These are phyloP conservation scores for Colletotrichum caudatum DNA, from an alignment of 2,329 filamentous ascomycete genomes.

Conservation along the genomic window DNA sequence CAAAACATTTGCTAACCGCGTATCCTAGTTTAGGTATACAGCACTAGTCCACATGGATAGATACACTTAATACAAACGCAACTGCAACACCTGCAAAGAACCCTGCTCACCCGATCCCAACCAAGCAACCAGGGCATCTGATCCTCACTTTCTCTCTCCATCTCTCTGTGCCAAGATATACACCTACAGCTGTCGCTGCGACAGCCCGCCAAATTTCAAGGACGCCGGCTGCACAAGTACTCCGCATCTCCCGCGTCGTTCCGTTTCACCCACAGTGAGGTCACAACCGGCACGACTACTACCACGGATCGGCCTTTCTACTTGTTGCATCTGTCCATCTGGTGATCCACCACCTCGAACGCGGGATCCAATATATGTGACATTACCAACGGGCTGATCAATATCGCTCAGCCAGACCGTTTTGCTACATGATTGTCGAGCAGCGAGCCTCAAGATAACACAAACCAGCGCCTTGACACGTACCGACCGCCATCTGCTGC, in stretches of 20 bases:
- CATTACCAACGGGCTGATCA: constrained; percentile 7
- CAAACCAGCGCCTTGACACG: not conserved
- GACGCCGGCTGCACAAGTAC: constrained; percentile 31
- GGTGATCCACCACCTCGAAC: constrained; percentile 35
- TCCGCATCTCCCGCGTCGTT: constrained; percentile 36
- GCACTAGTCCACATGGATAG: constrained; percentile 1
- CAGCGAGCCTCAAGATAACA: not conserved
- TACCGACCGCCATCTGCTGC: not conserved
- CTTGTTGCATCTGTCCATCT: constrained; percentile 26
- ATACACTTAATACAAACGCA: constrained; percentile 5
- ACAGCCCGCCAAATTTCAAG: constrained; percentile 28
- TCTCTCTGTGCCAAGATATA: not conserved
- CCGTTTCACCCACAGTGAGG: constrained; percentile 33
- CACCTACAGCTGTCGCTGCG: constrained; percentile 1
- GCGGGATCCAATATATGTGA: constrained; percentile 28
- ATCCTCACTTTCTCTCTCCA: constrained; percentile 17
- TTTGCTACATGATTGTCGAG: not conserved
- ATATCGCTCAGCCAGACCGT: not conserved
- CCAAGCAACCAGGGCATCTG: not conserved
- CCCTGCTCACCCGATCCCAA: not conserved
- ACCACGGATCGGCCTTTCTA: constrained; percentile 17
- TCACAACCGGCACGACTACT: constrained; percentile 16
- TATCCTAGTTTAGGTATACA: not conserved
- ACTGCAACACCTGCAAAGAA: constrained; percentile 6
- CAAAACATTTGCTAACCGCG: not conserved